Evolutionary conservation across 169 alveolate species (phyloP), one percentile per base, ranked within the genome.

Genomic region (Cryptosporidium andersoni): DNA sequence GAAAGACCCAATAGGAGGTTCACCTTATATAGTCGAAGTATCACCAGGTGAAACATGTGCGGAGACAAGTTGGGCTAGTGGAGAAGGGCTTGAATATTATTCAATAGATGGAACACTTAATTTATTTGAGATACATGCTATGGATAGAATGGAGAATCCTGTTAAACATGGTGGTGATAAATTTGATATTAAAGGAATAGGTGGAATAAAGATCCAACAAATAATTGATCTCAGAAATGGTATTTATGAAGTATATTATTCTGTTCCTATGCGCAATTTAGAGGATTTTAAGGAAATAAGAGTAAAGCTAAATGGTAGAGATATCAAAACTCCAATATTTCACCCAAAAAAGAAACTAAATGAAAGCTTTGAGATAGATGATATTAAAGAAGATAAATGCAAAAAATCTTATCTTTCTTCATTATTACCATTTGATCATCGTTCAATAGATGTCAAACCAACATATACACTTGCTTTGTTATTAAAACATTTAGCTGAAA

Each of bases 201-300:
- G 92, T 12, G 89, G 81, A 16, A 65, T 89, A 51, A 82, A 89
- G 66, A 65, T 89, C 14, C 82, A 63, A 47, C 82, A 85, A 64
- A 64, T 89, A 39, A 58, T 88, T 9, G 88, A 89, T 49, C 55
- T 89, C 40, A 66, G 82, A 81, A 74, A 74, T 74, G 85, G 85
- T 1, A 68, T 43, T 45, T 74, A 74, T 74, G 68, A 74, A 16
- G 85, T 74, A 25, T 74, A 56, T 12, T 74, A 74, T 45, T 58
- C 55, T 39, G 85, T 74, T 45, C 56, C 55, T 25, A 39, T 58
- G 55, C 55, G 85, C 37, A 74, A 74, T 25, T 56, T 74, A 43
- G 68, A 60, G 55, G 85, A 74, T 42, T 74, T 58, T 60, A 74
- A 74, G 63, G 85, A 74, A 74, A 74, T 74, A 4, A 74, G 60